Base-by-base conservation (phyloP, 768 basidiomycete species). In the Russula dissimulans region DNA sequence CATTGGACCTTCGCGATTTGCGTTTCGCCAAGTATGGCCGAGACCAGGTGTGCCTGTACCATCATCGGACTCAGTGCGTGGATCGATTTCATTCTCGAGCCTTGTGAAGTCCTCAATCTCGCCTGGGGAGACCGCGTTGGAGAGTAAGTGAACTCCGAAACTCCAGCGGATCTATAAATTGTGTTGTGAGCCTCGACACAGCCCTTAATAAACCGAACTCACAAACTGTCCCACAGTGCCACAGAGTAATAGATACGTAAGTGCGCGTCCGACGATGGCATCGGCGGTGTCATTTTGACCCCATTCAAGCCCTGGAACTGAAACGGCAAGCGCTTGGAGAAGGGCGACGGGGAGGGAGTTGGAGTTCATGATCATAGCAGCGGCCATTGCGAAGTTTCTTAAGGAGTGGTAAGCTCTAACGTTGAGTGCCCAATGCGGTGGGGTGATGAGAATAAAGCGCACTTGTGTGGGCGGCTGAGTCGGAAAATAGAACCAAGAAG, bases 191-290 rank as follows among this genome's bases (percentile, higher is more conserved):
- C 18, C 18, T 26, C 57, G 18, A 41, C 10, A 18, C 36, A 22
- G 53, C 34, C 36, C 15, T 43, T 29, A 46, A 49, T 52, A 22
- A 36, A 56, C n/a, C 22, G 26, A 7, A 18, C 87, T 67, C 67
- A 93, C 90, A 68, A 97, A 84, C 93, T 95, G 95, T 48, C 97
- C 97, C 39, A 98, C 78, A 0, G 95, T 95, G 59, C 89, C 92
- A 71, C 94, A 94, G 18, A 97, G 78, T 6, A 97, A 91, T 46
- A 95, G 80, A 69, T 95, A 94, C 0, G 88, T 88, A 56, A 95
- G 74, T 0, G 91, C 92, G 7, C 95, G 81, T 38, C 94, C 95
- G 38, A 97, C 79, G 90, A 95, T 97, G 36, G 86, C 83, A 66
- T 94, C 80, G 65, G 82, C 78, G 67, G 83, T 89, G 69, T 98